Percentiles rank a stretch among this genome's conserved stretches.
These are phyloP conservation scores for Claviceps monticola DNA, from an alignment of 2,329 filamentous ascomycete species.

Conservation along the genomic window DNA sequence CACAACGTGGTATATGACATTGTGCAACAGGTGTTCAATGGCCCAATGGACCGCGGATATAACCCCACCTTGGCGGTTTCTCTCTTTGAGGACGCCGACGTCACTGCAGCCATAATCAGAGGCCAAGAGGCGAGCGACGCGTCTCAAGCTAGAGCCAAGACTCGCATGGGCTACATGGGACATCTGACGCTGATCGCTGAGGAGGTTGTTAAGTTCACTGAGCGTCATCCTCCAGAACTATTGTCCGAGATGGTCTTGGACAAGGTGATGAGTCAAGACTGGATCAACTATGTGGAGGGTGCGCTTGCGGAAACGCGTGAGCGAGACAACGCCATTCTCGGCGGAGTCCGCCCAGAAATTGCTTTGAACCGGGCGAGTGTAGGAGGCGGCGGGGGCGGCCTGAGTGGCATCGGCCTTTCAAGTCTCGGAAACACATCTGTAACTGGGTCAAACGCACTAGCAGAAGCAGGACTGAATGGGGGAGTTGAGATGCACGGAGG, in stretches of 20 bases:
- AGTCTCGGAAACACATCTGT: conserved; percentile 25
- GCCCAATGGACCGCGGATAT: conserved; percentile 89
- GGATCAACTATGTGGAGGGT: conserved; percentile 91
- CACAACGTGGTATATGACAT: conserved; percentile 99
- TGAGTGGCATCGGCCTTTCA: conserved; percentile 35
- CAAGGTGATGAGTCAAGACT: conserved; percentile 76
- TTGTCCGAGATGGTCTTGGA: conserved; percentile 75
- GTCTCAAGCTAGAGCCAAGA: conserved; percentile 69
- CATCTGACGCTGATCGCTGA: conserved; percentile 94
- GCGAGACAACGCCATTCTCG: conserved; percentile 94
- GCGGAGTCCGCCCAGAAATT: conserved; percentile 84
- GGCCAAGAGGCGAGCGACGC: conserved; percentile 80
- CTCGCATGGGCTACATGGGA: conserved; percentile 95
- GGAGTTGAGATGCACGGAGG: conserved; percentile 55
- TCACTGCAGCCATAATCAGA: conserved; percentile 84
- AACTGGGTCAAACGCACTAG: conserved; percentile 52
- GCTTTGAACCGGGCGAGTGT: conserved; percentile 62
- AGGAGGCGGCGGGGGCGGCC: conserved; percentile 29
- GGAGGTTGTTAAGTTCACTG: conserved; percentile 96
- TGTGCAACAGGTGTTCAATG: conserved; percentile 97
- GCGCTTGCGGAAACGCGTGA: conserved; percentile 87
- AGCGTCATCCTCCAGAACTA: conserved; percentile 78
- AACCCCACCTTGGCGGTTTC: conserved; percentile 84
- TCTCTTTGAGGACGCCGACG: conserved; percentile 78
- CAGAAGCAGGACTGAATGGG: conserved; percentile 69